Conservation (phyloP, 306 rosid genomes). For the Vigna mungo region DNA sequence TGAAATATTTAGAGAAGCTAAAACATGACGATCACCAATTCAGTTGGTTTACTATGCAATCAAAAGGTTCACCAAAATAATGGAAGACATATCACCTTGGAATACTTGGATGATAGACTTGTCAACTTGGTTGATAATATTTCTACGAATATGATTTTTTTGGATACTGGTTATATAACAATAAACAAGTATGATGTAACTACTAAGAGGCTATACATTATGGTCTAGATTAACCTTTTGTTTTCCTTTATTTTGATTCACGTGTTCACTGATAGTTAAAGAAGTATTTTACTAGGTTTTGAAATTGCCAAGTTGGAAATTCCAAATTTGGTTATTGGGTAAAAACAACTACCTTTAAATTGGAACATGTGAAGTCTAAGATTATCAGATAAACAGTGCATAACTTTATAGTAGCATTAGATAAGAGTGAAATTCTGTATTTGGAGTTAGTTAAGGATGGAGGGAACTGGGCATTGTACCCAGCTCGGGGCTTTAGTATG, state of each 20-base stretch:
- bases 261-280: conserved; percentile 9
- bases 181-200: neutral
- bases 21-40: conserved; percentile 25
- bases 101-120: conserved; percentile 10
- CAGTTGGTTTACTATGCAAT: conserved; percentile 18
- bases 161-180: conserved; percentile 12
- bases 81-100: neutral
- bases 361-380: neutral
- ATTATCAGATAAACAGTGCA: neutral
- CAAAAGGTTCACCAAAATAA: conserved; percentile 26
- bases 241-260: conserved; percentile 8
- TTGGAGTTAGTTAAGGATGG: conserved; percentile 15
- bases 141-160: neutral
- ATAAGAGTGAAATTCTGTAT: conserved; percentile 13
- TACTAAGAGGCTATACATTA: neutral
- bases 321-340: conserved; percentile 9
- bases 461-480: neutral
- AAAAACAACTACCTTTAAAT: neutral
- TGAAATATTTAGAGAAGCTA: conserved; percentile 26
- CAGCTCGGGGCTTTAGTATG: conserved; percentile 8
- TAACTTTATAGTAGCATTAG: conserved; percentile 7
- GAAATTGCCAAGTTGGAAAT: neutral
- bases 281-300: conserved; percentile 17
- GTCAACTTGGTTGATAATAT: conserved; percentile 22
- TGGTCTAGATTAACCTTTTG: neutral